A percentile compares a stretch with the other conserved stretches of the same genome.
Conservation (phyloP, 176 grass and related monocot species). For the Carex littledalei region DNA sequence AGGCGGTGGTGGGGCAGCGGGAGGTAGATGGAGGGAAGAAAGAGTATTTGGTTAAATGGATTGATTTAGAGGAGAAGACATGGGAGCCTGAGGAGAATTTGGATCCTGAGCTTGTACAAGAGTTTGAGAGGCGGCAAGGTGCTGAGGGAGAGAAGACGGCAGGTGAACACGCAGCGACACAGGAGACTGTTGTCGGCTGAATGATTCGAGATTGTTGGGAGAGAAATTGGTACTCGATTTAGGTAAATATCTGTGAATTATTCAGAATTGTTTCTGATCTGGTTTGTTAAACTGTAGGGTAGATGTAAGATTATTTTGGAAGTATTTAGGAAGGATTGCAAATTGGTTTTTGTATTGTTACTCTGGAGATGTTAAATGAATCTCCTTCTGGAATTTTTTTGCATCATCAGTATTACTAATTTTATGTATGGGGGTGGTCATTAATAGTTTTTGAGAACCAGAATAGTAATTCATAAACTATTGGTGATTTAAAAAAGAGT, state of each 20-base stretch:
- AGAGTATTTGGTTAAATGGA: conserved; percentile 97
- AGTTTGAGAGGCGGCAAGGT: conserved; percentile 44
- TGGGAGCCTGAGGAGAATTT: conserved; percentile 96
- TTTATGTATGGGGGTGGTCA: not conserved
- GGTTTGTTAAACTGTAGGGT: not conserved
- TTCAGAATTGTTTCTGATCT: not conserved
- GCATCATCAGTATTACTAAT: not conserved
- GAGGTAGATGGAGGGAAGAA: conserved; percentile 38
- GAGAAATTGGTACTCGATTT: not conserved
- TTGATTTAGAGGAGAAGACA: conserved; percentile 64
- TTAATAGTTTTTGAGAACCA: not conserved
- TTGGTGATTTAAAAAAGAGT: not conserved
- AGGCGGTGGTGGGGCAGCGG: conserved; percentile 45
- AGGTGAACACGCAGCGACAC: not conserved
- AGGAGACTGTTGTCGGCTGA: conserved; percentile 27
- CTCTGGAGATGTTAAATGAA: not conserved
- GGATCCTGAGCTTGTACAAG: conserved; percentile 66
- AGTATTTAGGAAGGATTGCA: not conserved
- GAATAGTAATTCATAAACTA: not conserved
- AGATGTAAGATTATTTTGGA: not conserved
- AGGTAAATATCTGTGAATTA: conserved; percentile 8
- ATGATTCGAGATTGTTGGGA: not conserved
- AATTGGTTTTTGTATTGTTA: not conserved
- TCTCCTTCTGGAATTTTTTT: not conserved
- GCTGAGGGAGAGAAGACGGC: not conserved